A percentile compares a stretch with the other conserved stretches of the same genome.
Evolutionary conservation across 73 alveolate genomes (phyloP).

Genomic region (Paramecium tetraurelia): DNA sequence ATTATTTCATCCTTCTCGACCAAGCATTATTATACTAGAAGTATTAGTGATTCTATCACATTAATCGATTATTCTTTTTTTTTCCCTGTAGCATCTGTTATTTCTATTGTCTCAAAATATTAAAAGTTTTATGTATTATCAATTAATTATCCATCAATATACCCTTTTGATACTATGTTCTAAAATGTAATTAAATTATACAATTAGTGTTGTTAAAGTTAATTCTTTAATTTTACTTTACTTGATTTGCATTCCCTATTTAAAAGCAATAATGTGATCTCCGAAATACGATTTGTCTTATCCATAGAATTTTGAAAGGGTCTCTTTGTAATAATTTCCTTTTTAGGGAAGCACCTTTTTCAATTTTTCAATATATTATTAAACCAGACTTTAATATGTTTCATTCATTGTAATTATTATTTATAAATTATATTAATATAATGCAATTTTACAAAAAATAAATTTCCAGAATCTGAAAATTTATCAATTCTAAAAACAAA

Average conservation of each 20-base stretch:
- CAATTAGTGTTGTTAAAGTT: background rate
- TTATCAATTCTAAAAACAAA: too few relatives aligned
- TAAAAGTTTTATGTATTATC: background rate
- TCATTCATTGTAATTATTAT: background rate
- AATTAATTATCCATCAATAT: background rate
- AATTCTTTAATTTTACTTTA: slow-evolving; percentile 1
- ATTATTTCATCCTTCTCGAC: slow-evolving; percentile 27
- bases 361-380: background rate
- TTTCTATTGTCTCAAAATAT: background rate
- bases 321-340: background rate
- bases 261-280: background rate
- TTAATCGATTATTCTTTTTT: background rate
- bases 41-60: background rate
- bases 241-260: background rate
- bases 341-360: background rate
- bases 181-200: background rate
- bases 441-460: too few relatives aligned
- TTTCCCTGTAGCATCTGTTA: background rate
- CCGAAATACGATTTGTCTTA: background rate
- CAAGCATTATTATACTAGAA: background rate
- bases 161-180: background rate
- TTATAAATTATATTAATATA: background rate
- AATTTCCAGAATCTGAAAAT: too few relatives aligned
- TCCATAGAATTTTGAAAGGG: background rate
- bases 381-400: background rate